Evolutionary conservation across 495 filamentous ascomycete species (phyloP), one percentile per base, ranked within the genome.

Genomic region (Aspergillus nanangensis): DNA sequence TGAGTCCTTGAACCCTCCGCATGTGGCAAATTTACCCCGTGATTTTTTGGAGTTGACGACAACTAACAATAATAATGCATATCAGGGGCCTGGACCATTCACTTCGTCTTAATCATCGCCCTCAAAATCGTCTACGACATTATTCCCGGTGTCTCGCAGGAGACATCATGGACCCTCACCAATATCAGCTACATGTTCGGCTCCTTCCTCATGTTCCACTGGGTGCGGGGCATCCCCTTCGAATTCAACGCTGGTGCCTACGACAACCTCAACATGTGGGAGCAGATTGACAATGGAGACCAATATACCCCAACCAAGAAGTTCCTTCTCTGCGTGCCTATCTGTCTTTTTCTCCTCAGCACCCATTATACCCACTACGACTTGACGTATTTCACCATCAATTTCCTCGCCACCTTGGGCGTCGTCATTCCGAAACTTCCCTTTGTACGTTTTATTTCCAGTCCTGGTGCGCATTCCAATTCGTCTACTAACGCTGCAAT

Each of bases 221-320:
- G 84, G 75, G 93, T 98, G 57, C 89, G 90, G 60, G 93, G 93
- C 62, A 89, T 97, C 41, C 93, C 93, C 13, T 98, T 98, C 69
- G 93, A 98, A 61, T 98, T 97, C 78, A 96, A 98, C 63, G 83
- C 89, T n/a, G 93, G 93, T 39, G 93, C 93, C 48, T 98, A 96
- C 74, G 93, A 98, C 69, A 96, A 97, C 62, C 78, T 97, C 53
- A 97, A 96, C 71, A 96, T 98, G 91, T 98, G 93, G 93, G 93
- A 98, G 74, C 93, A 98, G 74, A 98, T 98, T 62, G 93, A 98
- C 72, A 93, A 98, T 58, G 93, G 93, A 22, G 93, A 93, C 65
- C 93, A 98, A 63, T 98, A 96, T 71, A 98, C 93, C 4, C 93
- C 93, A 10, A 82, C 93, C 45, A 98, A 98, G 79, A 98, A 98